Percentiles rank a stretch among this genome's conserved stretches.
Conservation (phyloP, 495 filamentous ascomycete species). For the Podospora pseudopauciseta region DNA sequence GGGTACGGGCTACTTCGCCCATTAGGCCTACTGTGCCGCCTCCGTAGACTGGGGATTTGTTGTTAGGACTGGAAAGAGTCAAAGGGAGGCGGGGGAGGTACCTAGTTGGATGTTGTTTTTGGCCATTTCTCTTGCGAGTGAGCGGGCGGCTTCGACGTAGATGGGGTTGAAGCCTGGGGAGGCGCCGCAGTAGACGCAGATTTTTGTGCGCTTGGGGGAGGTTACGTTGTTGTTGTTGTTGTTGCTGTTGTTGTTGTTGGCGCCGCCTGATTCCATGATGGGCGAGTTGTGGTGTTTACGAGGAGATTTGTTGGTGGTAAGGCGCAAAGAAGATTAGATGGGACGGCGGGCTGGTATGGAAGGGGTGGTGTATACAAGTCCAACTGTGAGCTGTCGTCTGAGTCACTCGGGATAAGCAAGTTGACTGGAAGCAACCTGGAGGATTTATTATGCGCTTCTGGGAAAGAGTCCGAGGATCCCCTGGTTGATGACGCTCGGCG, state of each 20-base stretch:
- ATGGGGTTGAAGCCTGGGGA: constrained; percentile 63
- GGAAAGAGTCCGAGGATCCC: neutral
- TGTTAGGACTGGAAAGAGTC: too few species aligned
- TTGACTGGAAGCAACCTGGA: neutral
- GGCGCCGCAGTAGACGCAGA: constrained; percentile 81
- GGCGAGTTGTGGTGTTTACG: neutral
- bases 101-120: constrained; percentile 64
- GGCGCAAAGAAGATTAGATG: neutral
- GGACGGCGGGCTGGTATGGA: neutral
- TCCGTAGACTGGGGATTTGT: constrained; percentile 62
- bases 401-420: neutral
- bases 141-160: constrained; percentile 69
- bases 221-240: constrained; percentile 18
- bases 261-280: constrained; percentile 43
- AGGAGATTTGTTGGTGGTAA: neutral
- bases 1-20: constrained; percentile 83
- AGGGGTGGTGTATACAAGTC: neutral
- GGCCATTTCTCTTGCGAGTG: constrained; percentile 72
- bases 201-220: constrained; percentile 45
- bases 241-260: constrained; percentile 19
- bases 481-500: neutral
- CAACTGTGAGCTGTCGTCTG: neutral
- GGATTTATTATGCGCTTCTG: neutral
- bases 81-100: too few species aligned
- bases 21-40: constrained; percentile 93